phyloP scores from a whole-genome alignment of 164 flowering plant species.

The Macadamia tetraphylla region DNA sequence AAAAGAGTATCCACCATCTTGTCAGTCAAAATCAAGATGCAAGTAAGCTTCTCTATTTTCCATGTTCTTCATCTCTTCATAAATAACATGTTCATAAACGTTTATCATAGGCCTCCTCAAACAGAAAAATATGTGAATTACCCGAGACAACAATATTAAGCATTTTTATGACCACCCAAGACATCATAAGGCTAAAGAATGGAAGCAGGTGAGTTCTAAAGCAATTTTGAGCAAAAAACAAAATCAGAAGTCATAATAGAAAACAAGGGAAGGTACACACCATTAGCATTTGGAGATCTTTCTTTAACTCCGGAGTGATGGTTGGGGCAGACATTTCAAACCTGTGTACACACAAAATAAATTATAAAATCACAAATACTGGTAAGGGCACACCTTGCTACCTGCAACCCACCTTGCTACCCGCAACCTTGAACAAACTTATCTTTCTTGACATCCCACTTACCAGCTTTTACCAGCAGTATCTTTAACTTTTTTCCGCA shows the following conservation, averaged over 20 bases:
- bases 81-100: background rate
- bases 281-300: slow-evolving; percentile 79
- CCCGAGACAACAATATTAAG: background rate
- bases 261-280: slow-evolving; percentile 20
- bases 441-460: background rate
- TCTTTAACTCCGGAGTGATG: slow-evolving; percentile 76
- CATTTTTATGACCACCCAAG: background rate
- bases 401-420: too few relatives aligned
- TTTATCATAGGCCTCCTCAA: background rate
- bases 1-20: too few relatives aligned
- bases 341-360: slow-evolving; percentile 30
- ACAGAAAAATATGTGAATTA: background rate
- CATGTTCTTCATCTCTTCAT: background rate
- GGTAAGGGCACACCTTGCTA: too few relatives aligned
- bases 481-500: slow-evolving; percentile 64
- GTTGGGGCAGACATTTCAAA: slow-evolving; percentile 93
- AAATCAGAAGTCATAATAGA: background rate
- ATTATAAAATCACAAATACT: too few relatives aligned
- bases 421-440: too few relatives aligned
- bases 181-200: background rate
- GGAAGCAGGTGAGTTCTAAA: background rate
- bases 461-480: slow-evolving; percentile 70
- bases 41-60: background rate
- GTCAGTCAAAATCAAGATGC: background rate
- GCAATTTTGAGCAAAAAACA: background rate